Percentiles rank a stretch among this genome's conserved stretches.
These are phyloP conservation scores for Cocos nucifera DNA, from an alignment of 176 grass and related monocot species.

Conservation along the genomic window DNA sequence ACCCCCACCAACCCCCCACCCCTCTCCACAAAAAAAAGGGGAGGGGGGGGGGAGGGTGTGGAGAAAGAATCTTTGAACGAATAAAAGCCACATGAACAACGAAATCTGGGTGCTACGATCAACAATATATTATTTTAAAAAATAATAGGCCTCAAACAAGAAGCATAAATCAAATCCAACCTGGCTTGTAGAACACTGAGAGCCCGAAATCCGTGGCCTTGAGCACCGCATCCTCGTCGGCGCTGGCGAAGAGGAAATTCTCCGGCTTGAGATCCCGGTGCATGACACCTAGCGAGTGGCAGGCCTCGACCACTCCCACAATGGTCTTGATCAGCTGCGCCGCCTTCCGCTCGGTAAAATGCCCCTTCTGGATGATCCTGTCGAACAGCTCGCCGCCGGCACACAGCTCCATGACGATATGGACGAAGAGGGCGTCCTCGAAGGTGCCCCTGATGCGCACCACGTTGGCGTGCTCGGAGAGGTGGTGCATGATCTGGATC, in stretches of 20 bases:
- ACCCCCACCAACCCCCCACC: no score
- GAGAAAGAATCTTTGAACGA: no score
- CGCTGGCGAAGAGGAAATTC: slow-evolving; percentile 80
- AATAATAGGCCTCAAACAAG: not conserved
- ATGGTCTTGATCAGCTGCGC: slow-evolving; percentile 17
- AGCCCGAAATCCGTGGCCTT: slow-evolving; percentile 97
- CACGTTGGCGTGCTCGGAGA: slow-evolving; percentile 73
- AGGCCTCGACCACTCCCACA: slow-evolving; percentile 11
- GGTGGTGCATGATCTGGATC: slow-evolving; percentile 57
- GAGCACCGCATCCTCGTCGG: slow-evolving; percentile 64
- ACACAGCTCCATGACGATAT: slow-evolving; percentile 15
- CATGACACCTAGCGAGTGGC: slow-evolving; percentile 16
- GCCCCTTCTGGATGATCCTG: slow-evolving; percentile 21
- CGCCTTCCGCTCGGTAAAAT: slow-evolving; percentile 11
- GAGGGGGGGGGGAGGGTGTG: no score
- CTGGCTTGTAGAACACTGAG: slow-evolving; percentile 93
- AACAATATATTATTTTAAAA: no score
- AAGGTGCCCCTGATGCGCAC: slow-evolving; percentile 57
- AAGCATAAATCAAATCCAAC: slow-evolving; percentile 24
- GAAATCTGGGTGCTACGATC: no score
- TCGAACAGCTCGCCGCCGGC: slow-evolving; percentile 18
- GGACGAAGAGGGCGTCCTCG: slow-evolving; percentile 13
- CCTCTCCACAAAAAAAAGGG: no score
- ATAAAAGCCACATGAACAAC: no score
- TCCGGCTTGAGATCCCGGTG: slow-evolving; percentile 22